Evolutionary conservation across 768 basidiomycete species (phyloP).

Genomic region (Boletus bicolor): DNA sequence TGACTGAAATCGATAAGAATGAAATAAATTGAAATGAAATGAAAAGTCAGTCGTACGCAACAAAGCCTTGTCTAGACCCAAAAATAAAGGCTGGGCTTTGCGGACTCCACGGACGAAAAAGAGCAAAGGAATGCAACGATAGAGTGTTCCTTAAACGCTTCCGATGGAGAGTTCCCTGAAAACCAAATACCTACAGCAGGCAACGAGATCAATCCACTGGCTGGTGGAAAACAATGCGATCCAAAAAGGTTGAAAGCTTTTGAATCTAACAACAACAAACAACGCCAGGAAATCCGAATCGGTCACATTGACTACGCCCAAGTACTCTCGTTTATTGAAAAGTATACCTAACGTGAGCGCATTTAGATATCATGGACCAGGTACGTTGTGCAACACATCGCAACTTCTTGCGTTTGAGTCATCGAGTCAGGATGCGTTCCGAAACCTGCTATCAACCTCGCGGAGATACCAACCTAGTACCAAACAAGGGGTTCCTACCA

Average conservation of each 20-base stretch:
- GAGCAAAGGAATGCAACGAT: background rate
- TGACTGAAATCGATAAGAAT: slow-evolving; percentile 15
- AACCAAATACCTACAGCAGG: background rate
- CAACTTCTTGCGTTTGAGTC: background rate
- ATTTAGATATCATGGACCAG: slow-evolving; percentile 27
- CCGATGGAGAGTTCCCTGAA: slow-evolving; percentile 1
- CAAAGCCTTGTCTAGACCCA: background rate
- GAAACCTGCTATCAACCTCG: slow-evolving; percentile 44
- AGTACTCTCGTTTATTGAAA: background rate
- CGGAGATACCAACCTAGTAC: slow-evolving; percentile 19
- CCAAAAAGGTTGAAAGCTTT: slow-evolving; percentile 18
- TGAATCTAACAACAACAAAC: slow-evolving; percentile 29
- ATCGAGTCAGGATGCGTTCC: slow-evolving; percentile 54
- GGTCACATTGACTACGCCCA: background rate
- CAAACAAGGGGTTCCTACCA: slow-evolving; percentile 3
- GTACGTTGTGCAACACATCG: slow-evolving; percentile 4
- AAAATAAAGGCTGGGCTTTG: background rate
- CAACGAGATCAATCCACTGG: no score
- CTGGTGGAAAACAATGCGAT: background rate
- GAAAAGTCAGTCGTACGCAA: background rate
- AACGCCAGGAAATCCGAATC: slow-evolving; percentile 14
- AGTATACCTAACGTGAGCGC: background rate
- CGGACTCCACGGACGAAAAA: background rate
- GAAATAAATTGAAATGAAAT: slow-evolving; percentile 3
- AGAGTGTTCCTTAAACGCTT: background rate